Base-by-base conservation (phyloP, 2,329 filamentous ascomycete species). In the Rosellinia necatrix region DNA sequence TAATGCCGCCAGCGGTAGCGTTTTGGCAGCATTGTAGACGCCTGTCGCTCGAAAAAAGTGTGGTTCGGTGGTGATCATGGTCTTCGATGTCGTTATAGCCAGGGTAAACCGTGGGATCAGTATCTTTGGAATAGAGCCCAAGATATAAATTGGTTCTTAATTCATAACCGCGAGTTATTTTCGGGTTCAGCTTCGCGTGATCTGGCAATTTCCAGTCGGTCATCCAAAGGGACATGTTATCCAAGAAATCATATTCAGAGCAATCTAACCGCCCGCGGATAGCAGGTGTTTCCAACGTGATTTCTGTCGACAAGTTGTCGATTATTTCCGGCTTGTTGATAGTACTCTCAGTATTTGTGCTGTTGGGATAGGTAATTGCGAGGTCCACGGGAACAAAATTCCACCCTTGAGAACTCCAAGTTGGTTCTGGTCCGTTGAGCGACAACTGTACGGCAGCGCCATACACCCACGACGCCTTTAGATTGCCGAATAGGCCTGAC, bases 11-110 rank as follows among this genome's bases (percentile, higher is more conserved):
- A 41, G 15, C 30, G 7, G 47, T 49, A 6, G 10, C 24, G 21
- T 49, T 49, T 30, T 41, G 15, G 47, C 47, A 49, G 25, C 47
- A 49, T 37, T 48, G 44, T 27, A 49, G 35, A 22, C 47, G 47
- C 7, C 35, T 40, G 5, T 49, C 25, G 19, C 35, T 49, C 13
- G 35, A 29, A 32, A 49, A 49, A 10, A 49, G 25, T 3, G 34
- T 49, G 1, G 47, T 41, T 44, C 3, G 2, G 38, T 22, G 25
- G 17, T 38, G 7, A n/a, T n/a, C 46, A 2, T 52, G 22, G 9
- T 12, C 15, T 13, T 46, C 15, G 32, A 32, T 40, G 30, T 22
- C 7, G 3, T 30, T 48, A 38, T n/a, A 50, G 19, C 24, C 43
- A 43, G 46, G 50, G 32, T 19, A 44, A 10, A n/a, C n/a, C 19